phyloP scores from a whole-genome alignment of 1,139 yeast species.

The Blastobotrys serpentis region DNA sequence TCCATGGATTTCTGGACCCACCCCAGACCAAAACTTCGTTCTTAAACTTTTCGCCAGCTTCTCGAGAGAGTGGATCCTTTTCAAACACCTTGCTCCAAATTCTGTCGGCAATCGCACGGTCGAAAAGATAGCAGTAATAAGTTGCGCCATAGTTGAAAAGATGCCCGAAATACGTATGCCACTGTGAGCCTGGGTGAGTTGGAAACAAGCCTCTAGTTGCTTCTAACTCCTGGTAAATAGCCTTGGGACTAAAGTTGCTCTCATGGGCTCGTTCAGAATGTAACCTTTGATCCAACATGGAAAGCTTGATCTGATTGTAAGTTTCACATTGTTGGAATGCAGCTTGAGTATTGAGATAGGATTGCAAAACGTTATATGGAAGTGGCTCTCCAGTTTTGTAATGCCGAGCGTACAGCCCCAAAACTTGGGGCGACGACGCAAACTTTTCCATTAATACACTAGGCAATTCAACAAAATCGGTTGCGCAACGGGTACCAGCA shows the following conservation, averaged over 20 bases:
- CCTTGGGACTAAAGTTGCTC: slow-evolving; percentile 50
- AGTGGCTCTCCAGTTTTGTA: slow-evolving; percentile 65
- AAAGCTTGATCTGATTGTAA: slow-evolving; percentile 86
- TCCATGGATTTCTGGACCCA: slow-evolving; percentile 90
- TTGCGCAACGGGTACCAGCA: slow-evolving; percentile 91
- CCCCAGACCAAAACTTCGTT: slow-evolving; percentile 84
- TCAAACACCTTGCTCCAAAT: slow-evolving; percentile 75
- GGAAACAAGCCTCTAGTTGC: slow-evolving; percentile 42
- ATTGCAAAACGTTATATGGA: slow-evolving; percentile 49
- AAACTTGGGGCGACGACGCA: slow-evolving; percentile 76
- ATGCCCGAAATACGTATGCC: slow-evolving; percentile 97
- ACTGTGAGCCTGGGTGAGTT: slow-evolving; percentile 52
- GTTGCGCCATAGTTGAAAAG: slow-evolving; percentile 92
- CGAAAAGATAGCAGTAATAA: slow-evolving; percentile 87
- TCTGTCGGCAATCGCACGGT: slow-evolving; percentile 87
- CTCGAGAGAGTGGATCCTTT: slow-evolving; percentile 60
- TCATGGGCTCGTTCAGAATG: slow-evolving; percentile 48
- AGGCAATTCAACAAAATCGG: slow-evolving; percentile 96
- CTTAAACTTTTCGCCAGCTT: slow-evolving; percentile 73
- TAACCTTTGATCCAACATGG: slow-evolving; percentile 77
- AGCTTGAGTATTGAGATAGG: slow-evolving; percentile 53
- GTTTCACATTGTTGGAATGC: slow-evolving; percentile 70
- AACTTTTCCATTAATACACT: slow-evolving; percentile 93
- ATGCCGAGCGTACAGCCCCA: slow-evolving; percentile 72
- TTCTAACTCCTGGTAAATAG: slow-evolving; percentile 67